Percentiles rank a stretch among this genome's conserved stretches.
Evolutionary conservation across 805 yeast genomes (phyloP).

Genomic region (Teunomyces pallodes): DNA sequence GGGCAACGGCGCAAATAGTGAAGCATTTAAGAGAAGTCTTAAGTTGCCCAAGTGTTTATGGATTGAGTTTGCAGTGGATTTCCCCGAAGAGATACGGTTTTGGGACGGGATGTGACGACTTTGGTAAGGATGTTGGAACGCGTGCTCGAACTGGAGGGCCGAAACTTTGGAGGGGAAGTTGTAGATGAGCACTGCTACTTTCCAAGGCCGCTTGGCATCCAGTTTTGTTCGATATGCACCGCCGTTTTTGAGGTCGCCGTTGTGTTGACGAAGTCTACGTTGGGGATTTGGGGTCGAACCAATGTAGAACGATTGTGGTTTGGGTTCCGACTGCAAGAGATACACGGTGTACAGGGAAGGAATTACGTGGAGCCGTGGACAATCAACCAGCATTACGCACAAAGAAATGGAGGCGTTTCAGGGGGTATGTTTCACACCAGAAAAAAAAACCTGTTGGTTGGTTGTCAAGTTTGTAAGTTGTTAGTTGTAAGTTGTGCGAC

Average conservation of each 20-base stretch:
- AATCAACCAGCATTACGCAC: too few species aligned
- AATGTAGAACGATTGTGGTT: conserved; percentile 61
- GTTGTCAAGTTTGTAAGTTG: too few species aligned
- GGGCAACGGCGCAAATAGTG: conserved; percentile 45
- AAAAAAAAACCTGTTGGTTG: background rate
- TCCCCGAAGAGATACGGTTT: conserved; percentile 33
- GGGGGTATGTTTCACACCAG: background rate
- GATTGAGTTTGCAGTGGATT: conserved; percentile 34
- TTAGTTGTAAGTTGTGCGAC: too few species aligned
- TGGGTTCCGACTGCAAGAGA: conserved; percentile 57
- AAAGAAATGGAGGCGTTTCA: background rate
- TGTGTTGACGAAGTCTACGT: conserved; percentile 70
- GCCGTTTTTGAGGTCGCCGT: conserved; percentile 59
- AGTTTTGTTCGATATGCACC: conserved; percentile 71
- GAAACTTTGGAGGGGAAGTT: conserved; percentile 70
- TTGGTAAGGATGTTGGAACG: conserved; percentile 71
- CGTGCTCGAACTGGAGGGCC: conserved; percentile 79
- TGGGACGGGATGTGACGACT: conserved; percentile 55
- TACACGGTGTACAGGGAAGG: conserved; percentile 67
- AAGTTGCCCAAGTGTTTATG: conserved; percentile 49
- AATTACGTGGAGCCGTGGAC: conserved; percentile 4
- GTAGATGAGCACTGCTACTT: conserved; percentile 56
- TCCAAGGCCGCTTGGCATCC: conserved; percentile 70
- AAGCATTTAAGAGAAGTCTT: conserved; percentile 40
- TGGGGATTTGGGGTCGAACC: conserved; percentile 83